Conservation (phyloP, 305 asterid species). For the Ilex paraguariensis region DNA sequence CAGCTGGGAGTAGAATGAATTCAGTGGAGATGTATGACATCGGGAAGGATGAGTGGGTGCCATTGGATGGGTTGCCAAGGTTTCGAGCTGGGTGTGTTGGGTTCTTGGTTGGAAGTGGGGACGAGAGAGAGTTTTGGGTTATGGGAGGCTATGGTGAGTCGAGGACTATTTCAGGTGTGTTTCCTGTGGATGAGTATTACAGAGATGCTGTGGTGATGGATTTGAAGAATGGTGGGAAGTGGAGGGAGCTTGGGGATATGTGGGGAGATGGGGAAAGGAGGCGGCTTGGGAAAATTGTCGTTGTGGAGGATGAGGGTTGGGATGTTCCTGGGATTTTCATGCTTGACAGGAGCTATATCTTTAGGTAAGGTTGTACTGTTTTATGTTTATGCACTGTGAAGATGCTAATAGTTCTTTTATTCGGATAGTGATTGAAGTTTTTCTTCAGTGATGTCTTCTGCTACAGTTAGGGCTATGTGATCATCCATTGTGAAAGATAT, state of each 20-base stretch:
- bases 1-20: conserved; percentile 86
- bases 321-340: conserved; percentile 60
- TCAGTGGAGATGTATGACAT: conserved; percentile 96
- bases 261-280: conserved; percentile 91
- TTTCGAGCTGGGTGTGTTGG: conserved; percentile 95
- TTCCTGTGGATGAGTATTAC: conserved; percentile 86
- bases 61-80: conserved; percentile 84
- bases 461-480: too few relatives aligned
- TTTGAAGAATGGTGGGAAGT: conserved; percentile 61
- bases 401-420: not conserved
- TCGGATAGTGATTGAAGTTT: not conserved
- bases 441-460: not conserved
- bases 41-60: conserved; percentile 71
- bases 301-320: conserved; percentile 43
- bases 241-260: conserved; percentile 95
- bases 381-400: not conserved
- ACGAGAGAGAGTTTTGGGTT: conserved; percentile 78
- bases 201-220: conserved; percentile 87
- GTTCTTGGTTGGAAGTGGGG: conserved; percentile 47
- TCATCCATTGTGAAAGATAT: too few relatives aligned
- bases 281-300: conserved; percentile 70
- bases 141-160: conserved; percentile 97
- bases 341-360: conserved; percentile 67
- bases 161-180: conserved; percentile 71
- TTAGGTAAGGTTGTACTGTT: conserved; percentile 42